These are phyloP conservation scores for Calocera viscosa DNA, from an alignment of 768 basidiomycete genomes.

Conservation along the genomic window DNA sequence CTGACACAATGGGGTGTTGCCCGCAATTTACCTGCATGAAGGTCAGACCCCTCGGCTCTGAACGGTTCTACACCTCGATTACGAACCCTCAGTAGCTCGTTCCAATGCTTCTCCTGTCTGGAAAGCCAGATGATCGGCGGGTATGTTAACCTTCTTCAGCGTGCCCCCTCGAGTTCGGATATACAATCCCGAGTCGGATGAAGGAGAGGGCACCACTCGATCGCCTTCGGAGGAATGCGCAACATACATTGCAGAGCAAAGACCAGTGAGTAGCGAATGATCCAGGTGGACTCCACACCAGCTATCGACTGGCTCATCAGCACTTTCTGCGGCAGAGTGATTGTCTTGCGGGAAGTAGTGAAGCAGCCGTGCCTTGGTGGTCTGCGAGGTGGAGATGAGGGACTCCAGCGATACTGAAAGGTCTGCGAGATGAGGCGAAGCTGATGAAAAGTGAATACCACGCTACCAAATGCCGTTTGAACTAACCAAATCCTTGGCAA, in stretches of 20 bases:
- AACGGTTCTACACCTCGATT: background rate
- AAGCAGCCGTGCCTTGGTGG: constrained; percentile 83
- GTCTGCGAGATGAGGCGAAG: constrained; percentile 52
- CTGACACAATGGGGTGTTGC: constrained; percentile 95
- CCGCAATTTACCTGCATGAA: constrained; percentile 31
- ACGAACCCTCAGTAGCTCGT: constrained; percentile 63
- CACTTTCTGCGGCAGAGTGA: constrained; percentile 24
- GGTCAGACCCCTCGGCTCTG: background rate
- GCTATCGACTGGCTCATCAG: constrained; percentile 62
- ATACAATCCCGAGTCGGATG: constrained; percentile 71
- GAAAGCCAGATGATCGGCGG: constrained; percentile 74
- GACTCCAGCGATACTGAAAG: constrained; percentile 53
- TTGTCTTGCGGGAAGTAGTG: constrained; percentile 74
- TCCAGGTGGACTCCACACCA: constrained; percentile 96
- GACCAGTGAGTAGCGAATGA: constrained; percentile 68
- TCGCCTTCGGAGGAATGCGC: constrained; percentile 34
- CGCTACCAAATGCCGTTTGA: background rate
- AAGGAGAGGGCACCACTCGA: constrained; percentile 49
- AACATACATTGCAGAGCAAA: constrained; percentile 88
- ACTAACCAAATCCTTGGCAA: constrained; percentile 76
- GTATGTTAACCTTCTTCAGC: constrained; percentile 75
- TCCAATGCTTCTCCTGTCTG: constrained; percentile 96
- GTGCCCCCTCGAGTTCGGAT: constrained; percentile 74
- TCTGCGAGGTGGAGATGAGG: constrained; percentile 64
- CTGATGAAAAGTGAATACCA: constrained; percentile 28